A percentile compares a stretch with the other conserved stretches of the same genome.
Conservation (phyloP, 768 basidiomycete genomes). For the Leucogyrophana mollusca region DNA sequence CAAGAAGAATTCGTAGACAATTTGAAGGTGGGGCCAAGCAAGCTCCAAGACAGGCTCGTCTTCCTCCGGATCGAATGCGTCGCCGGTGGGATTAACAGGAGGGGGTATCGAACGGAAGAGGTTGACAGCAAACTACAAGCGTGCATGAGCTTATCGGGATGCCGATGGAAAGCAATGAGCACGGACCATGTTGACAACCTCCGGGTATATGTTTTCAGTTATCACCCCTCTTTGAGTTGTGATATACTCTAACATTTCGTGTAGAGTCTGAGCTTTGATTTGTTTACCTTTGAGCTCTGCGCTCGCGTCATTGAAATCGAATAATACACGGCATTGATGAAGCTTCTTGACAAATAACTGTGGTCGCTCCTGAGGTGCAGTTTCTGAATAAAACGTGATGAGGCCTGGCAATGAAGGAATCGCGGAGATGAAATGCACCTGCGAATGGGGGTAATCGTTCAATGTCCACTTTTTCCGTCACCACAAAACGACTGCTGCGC, state of each 20-base stretch:
- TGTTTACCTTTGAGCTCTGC: constrained; percentile 96
- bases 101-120: constrained; percentile 99
- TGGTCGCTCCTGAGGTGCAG: constrained; percentile 81
- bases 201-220: constrained; percentile 96
- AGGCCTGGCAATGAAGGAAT: constrained; percentile 7
- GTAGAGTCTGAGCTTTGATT: constrained; percentile 95
- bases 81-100: constrained; percentile 96
- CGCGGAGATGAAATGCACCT: constrained; percentile 48
- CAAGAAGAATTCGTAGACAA: constrained; percentile 99
- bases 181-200: constrained; percentile 96
- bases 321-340: constrained; percentile 93
- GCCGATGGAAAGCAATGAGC: constrained; percentile 4
- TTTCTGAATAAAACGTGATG: constrained; percentile 57
- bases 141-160: constrained; percentile 2
- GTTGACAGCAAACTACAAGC: constrained; percentile 86
- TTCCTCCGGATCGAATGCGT: constrained; percentile 99
- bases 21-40: constrained; percentile 99
- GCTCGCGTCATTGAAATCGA: constrained; percentile 98
- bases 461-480: constrained; percentile 95
- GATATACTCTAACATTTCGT: constrained; percentile 99
- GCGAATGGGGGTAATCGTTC: constrained; percentile 89
- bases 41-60: constrained; percentile 98
- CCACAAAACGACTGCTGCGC: constrained; percentile 93
- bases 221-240: constrained; percentile 95
- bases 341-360: constrained; percentile 93